Percentiles rank a stretch among this genome's conserved stretches.
Conservation (phyloP, 2,329 filamentous ascomycete genomes). For the Venturia nashicola region DNA sequence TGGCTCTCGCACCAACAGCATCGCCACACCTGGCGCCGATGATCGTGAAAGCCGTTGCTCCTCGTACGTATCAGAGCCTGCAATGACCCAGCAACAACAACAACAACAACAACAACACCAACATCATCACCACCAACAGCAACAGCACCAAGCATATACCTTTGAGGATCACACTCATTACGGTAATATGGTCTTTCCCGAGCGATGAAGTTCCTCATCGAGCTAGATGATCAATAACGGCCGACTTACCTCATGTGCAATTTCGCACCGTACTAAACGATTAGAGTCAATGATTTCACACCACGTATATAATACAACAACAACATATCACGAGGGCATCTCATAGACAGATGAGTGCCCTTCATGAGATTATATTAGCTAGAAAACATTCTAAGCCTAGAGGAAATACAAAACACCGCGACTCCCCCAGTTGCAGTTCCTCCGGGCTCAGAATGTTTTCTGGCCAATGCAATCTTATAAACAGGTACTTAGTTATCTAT, state of each 20-base stretch:
- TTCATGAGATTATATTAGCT: neutral
- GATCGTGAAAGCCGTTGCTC: slow-evolving; percentile 9
- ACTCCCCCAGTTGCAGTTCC: too few relatives aligned
- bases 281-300: neutral
- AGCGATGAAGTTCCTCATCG: neutral
- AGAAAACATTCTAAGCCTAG: neutral
- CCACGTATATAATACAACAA: neutral
- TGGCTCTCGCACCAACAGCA: slow-evolving; percentile 3
- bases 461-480: neutral
- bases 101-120: neutral
- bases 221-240: neutral
- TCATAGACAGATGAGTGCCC: neutral
- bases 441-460: neutral
- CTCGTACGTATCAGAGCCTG: slow-evolving; percentile 5
- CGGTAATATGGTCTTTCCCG: slow-evolving; percentile 11
- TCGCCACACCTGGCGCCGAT: neutral
- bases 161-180: slow-evolving; percentile 9
- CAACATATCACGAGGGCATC: neutral
- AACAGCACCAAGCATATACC: slow-evolving; percentile 1
- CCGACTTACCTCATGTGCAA: neutral
- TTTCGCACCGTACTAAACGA: neutral
- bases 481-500: neutral
- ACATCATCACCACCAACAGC: neutral
- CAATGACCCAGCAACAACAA: slow-evolving; percentile 4
- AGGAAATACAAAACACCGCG: too few relatives aligned